Percentiles rank a stretch among this genome's conserved stretches.
phyloP scores from a whole-genome alignment of 108 stramenopile genomes.

The Nannochloropsis salina region DNA sequence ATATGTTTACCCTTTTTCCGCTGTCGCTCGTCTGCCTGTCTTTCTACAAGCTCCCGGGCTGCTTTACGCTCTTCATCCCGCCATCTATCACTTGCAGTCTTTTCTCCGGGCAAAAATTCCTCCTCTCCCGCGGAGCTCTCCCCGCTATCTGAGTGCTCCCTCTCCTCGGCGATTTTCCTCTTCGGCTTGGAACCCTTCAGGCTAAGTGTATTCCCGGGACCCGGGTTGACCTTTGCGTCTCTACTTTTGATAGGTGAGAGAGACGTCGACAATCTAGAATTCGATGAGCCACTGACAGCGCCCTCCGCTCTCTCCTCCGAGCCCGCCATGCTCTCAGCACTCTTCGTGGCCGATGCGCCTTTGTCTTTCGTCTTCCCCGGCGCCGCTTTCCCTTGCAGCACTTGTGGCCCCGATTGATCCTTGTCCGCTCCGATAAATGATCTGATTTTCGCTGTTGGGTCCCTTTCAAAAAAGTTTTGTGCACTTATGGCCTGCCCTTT shows the following conservation, averaged over 20 bases:
- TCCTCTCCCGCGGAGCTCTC: not conserved
- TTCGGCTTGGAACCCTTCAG: not conserved
- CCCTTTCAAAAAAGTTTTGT: not conserved
- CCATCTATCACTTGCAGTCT: constrained; percentile 12
- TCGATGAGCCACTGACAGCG: too few species aligned
- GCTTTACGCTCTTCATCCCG: not conserved
- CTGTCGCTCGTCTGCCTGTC: not conserved
- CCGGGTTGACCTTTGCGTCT: too few species aligned
- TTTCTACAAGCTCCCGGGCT: not conserved
- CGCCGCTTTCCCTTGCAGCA: not conserved
- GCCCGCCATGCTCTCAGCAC: not conserved
- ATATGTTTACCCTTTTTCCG: not conserved
- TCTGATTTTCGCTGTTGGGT: not conserved
- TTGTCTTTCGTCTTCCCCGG: not conserved
- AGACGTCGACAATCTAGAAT: too few species aligned
- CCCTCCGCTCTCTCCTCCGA: not conserved
- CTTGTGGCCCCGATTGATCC: not conserved
- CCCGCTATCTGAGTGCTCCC: not conserved
- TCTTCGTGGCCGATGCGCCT: not conserved
- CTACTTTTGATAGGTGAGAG: too few species aligned
- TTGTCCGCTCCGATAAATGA: not conserved
- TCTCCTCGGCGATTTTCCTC: not conserved
- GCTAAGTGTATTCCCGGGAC: too few species aligned
- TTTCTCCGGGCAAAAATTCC: not conserved
- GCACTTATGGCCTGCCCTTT: constrained; percentile 13